phyloP scores from a whole-genome alignment of 2,329 filamentous ascomycete genomes.

The Purpureocillium lavendulum region DNA sequence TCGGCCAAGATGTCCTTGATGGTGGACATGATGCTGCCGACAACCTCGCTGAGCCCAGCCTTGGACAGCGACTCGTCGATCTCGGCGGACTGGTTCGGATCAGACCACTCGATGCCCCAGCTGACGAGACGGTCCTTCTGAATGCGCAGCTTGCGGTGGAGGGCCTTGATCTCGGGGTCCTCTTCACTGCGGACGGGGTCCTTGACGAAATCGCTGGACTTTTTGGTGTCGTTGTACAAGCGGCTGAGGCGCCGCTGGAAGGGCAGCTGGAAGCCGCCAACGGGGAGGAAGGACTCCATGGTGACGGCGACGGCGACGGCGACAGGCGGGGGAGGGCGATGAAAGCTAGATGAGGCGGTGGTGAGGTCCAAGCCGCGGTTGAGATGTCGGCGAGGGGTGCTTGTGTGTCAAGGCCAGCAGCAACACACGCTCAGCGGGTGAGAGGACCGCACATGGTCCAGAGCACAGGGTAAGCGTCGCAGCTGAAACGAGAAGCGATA shows the following conservation, averaged over 20 bases:
- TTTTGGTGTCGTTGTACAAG: conserved; percentile 76
- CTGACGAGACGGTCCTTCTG: conserved; percentile 72
- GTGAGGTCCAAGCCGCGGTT: neutral
- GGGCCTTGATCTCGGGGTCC: conserved; percentile 60
- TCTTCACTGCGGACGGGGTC: conserved; percentile 53
- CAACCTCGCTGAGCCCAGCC: conserved; percentile 67
- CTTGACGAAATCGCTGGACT: conserved; percentile 65
- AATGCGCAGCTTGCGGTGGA: conserved; percentile 70
- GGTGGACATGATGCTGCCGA: conserved; percentile 69
- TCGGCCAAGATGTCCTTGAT: conserved; percentile 75
- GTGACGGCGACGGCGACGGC: neutral
- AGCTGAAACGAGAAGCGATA: too few relatives aligned
- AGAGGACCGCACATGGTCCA: too few relatives aligned
- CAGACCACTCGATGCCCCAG: conserved; percentile 77
- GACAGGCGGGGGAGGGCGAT: neutral
- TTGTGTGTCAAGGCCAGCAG: too few relatives aligned
- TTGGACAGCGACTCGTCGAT: conserved; percentile 65
- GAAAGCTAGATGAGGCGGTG: neutral
- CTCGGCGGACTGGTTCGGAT: conserved; percentile 58
- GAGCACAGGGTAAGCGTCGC: too few relatives aligned
- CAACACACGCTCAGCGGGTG: too few relatives aligned
- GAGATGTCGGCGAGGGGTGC: too few relatives aligned
- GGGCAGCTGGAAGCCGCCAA: conserved; percentile 45
- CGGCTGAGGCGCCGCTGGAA: conserved; percentile 58
- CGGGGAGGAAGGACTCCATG: conserved; percentile 45